Conservation (phyloP, 1,139 yeast species). For the Diutina sp. region DNA sequence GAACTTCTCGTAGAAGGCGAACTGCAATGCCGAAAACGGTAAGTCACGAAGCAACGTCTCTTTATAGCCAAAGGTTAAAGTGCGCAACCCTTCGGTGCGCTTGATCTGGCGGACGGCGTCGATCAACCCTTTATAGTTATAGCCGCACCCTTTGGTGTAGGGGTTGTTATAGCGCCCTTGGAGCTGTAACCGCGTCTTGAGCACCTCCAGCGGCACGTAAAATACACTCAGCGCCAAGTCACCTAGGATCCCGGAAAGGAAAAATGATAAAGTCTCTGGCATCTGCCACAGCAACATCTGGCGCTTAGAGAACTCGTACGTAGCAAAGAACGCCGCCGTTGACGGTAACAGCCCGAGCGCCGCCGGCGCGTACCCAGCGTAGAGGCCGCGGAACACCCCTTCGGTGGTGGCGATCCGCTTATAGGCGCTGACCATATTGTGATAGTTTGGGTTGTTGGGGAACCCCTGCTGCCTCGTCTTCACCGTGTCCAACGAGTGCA, state of each 20-base stretch:
- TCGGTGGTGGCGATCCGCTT: constrained; percentile 63
- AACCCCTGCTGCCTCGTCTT: constrained; percentile 96
- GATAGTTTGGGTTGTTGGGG: constrained; percentile 53
- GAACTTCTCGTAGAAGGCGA: constrained; percentile 88
- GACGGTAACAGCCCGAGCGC: constrained; percentile 86
- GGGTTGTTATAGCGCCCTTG: constrained; percentile 84
- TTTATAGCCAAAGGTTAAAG: constrained; percentile 82
- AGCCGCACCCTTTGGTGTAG: constrained; percentile 60
- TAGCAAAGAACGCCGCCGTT: constrained; percentile 83
- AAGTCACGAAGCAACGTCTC: constrained; percentile 86
- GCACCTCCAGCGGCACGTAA: constrained; percentile 95
- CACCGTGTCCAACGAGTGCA: constrained; percentile 95
- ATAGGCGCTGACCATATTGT: constrained; percentile 57
- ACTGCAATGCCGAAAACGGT: constrained; percentile 91
- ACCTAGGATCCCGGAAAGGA: constrained; percentile 81
- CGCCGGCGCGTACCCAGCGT: constrained; percentile 89
- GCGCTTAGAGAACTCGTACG: constrained; percentile 76
- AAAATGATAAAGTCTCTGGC: constrained; percentile 59
- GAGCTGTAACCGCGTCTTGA: constrained; percentile 82
- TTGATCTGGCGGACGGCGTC: constrained; percentile 60
- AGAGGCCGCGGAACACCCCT: constrained; percentile 74
- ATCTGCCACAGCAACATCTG: constrained; percentile 45
- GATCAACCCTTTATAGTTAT: constrained; percentile 61
- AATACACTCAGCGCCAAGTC: constrained; percentile 84
- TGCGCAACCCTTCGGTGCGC: constrained; percentile 55